Base-by-base conservation (phyloP, 192 early-diverging fungal genomes). In the Gamsiella multidivaricata region DNA sequence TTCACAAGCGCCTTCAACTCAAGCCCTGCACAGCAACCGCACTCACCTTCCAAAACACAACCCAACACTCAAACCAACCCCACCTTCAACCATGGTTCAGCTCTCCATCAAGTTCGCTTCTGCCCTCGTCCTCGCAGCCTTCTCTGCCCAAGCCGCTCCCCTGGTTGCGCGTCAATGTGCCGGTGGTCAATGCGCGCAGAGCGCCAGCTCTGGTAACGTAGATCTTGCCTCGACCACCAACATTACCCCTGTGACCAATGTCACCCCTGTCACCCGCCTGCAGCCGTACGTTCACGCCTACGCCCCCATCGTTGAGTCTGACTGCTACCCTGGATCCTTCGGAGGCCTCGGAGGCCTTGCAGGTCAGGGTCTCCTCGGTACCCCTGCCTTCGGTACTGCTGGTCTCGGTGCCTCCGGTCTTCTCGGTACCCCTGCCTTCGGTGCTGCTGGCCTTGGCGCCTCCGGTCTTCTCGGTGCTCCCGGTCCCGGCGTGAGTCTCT, bases 231-330 rank as follows among this genome's bases (percentile, higher is more conserved):
- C 69, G 32, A 29, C 69, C 42, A 70, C 69, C 52, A 62, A 43
- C 69, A 55, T 70, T 36, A 18, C 53, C 18, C 69, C 69, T 12
- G 53, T 62, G 8, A 70, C 69, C 22, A 36, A 70, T 1, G 60
- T 70, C 51, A 70, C 69, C 2, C 69, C 69, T 15, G 62, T 70
- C 32, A 70, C 69, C 42, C 59, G 59, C 10, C 55, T 55, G 42
- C 69, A 70, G 43, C 69, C 69, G 1, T 50, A 29, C 10, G 52
- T 70, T 25, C 69, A 62, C 31, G 39, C 69, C 1, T 43, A 34
- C 34, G 60, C 69, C 6, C 69, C 69, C 14, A 31, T 70, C 7
- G 69, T 78, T 25, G 17, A 58, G 29, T 69, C 65, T 18, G 65
- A 78, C 3, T 78, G 74, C 47, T 26, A 69, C 20, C 15, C 29